These are phyloP conservation scores for Hura crepitans DNA, from an alignment of 441 rosid species.

Conservation along the genomic window DNA sequence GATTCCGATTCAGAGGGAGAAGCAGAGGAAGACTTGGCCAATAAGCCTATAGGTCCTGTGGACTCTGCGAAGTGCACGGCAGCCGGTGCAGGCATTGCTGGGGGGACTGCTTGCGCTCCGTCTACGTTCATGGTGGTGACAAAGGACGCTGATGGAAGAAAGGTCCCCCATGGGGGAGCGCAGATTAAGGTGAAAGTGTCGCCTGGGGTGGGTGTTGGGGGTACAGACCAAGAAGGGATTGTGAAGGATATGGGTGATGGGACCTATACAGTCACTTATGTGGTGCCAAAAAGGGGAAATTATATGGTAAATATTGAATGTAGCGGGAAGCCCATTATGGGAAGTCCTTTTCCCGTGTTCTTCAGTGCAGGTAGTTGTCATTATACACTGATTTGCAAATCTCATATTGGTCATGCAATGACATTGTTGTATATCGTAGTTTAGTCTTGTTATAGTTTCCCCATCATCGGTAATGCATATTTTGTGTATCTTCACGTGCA, in stretches of 20 bases:
- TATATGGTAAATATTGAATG: slow-evolving; percentile 93
- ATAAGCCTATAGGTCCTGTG: slow-evolving; percentile 83
- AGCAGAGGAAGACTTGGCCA: slow-evolving; percentile 50
- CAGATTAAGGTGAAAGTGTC: slow-evolving; percentile 68
- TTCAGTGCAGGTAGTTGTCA: slow-evolving; percentile 72
- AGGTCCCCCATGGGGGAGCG: slow-evolving; percentile 70
- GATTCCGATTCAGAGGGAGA: slow-evolving; percentile 78
- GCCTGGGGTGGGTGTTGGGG: slow-evolving; percentile 94
- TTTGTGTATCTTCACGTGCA: neutral
- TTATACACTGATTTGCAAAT: neutral
- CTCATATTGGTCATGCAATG: neutral
- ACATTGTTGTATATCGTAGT: neutral
- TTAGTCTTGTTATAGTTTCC: neutral
- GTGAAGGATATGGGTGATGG: slow-evolving; percentile 98
- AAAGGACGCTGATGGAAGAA: slow-evolving; percentile 88
- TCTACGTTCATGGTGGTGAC: slow-evolving; percentile 75
- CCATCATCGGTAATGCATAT: neutral
- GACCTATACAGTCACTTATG: slow-evolving; percentile 76
- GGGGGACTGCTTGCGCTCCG: slow-evolving; percentile 92
- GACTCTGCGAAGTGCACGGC: slow-evolving; percentile 87
- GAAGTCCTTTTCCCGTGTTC: slow-evolving; percentile 96
- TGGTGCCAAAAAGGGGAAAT: slow-evolving; percentile 95
- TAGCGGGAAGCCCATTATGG: slow-evolving; percentile 80
- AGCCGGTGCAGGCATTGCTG: slow-evolving; percentile 88
- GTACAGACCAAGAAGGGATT: slow-evolving; percentile 81